These are phyloP conservation scores for Tieghemostelium lacteum DNA, from an alignment of 78 protist genomes.

Conservation along the genomic window DNA sequence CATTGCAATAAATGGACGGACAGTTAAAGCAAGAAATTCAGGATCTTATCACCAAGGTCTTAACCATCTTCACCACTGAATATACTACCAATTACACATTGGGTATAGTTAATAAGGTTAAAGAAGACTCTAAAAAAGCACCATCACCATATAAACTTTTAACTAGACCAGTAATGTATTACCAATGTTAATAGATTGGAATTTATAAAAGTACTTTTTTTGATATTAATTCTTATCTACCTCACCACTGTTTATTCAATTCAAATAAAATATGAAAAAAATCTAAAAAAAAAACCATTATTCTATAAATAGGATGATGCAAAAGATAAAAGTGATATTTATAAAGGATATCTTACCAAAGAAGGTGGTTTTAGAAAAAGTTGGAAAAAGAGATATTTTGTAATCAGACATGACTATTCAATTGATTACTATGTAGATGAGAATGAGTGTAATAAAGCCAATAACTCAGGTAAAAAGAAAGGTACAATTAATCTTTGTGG, in stretches of 20 bases:
- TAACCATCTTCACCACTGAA: conserved; percentile 21
- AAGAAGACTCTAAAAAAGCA: conserved; percentile 9
- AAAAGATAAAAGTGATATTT: neutral
- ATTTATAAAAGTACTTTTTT: too few species aligned
- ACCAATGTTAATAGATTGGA: neutral
- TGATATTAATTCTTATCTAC: neutral
- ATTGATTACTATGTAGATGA: conserved; percentile 76
- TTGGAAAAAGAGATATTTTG: conserved; percentile 67
- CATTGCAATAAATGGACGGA: conserved; percentile 38
- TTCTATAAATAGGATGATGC: too few species aligned
- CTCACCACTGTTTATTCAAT: neutral
- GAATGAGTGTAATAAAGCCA: neutral
- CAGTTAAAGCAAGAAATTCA: conserved; percentile 27
- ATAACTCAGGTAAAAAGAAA: conserved; percentile 21
- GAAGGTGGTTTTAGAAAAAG: conserved; percentile 69
- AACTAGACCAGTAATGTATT: neutral
- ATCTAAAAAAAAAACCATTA: neutral
- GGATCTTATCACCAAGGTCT: conserved; percentile 7
- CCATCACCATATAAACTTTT: conserved; percentile 30
- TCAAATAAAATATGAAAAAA: too few species aligned
- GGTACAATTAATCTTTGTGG: conserved; percentile 70
- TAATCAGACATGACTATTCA: conserved; percentile 62
- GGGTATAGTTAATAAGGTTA: neutral
- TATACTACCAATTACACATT: conserved; percentile 14
- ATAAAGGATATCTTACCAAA: conserved; percentile 45